Evolutionary conservation across 2,329 filamentous ascomycete species (phyloP).

Genomic region (Fusarium odoratissimum): DNA sequence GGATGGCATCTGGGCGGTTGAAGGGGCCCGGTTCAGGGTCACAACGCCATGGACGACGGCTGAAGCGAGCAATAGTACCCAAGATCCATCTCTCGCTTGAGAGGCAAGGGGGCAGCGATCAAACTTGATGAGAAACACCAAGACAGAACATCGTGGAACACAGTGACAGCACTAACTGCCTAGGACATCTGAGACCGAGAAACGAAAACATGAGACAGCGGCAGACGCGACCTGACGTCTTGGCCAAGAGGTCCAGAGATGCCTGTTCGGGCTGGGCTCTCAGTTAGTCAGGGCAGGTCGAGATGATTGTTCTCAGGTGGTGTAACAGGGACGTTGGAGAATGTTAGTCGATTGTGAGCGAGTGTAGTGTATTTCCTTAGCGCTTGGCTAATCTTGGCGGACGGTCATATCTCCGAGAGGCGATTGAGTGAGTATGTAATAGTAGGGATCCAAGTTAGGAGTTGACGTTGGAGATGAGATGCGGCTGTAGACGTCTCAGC

Average conservation of each 20-base stretch:
- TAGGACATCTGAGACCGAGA: slow-evolving; percentile 29
- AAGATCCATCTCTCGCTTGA: slow-evolving; percentile 4
- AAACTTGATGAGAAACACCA: slow-evolving; percentile 41
- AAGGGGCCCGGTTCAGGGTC: slow-evolving; percentile 35
- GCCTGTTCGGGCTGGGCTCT: slow-evolving; percentile 5
- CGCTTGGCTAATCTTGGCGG: slow-evolving; percentile 36
- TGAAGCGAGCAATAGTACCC: slow-evolving; percentile 13
- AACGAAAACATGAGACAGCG: slow-evolving; percentile 40
- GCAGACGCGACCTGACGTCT: slow-evolving; percentile 9
- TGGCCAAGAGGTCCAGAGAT: slow-evolving; percentile 15
- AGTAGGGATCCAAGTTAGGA: slow-evolving; percentile 9
- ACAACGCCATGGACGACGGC: slow-evolving; percentile 24
- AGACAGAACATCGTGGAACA: slow-evolving; percentile 29
- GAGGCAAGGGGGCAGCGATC: slow-evolving; percentile 28
- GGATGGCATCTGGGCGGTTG: slow-evolving; percentile 44
- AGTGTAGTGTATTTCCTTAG: slow-evolving; percentile 13
- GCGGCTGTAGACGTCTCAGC: slow-evolving; percentile 41
- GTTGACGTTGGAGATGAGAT: slow-evolving; percentile 23
- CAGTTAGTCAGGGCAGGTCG: not conserved
- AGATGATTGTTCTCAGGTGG: slow-evolving; percentile 28
- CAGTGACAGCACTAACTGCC: slow-evolving; percentile 19
- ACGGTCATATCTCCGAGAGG: slow-evolving; percentile 17
- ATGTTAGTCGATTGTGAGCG: slow-evolving; percentile 27
- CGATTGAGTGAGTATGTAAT: not conserved
- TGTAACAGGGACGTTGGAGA: slow-evolving; percentile 29